phyloP scores from a whole-genome alignment of 495 filamentous ascomycete species.

The Penicillium canescens region DNA sequence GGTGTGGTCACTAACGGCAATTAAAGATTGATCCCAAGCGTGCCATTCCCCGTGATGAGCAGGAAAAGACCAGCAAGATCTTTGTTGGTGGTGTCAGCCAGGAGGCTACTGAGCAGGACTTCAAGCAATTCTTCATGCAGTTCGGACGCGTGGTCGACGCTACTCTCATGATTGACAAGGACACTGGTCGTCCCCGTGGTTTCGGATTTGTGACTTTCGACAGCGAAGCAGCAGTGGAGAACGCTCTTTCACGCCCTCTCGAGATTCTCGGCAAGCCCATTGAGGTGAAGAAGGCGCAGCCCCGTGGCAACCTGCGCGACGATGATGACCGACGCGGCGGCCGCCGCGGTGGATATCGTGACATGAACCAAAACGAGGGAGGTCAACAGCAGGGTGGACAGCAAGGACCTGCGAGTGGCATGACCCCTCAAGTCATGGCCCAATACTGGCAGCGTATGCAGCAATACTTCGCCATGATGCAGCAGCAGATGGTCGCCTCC shows the following conservation, averaged over 20 bases:
- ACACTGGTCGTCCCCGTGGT: constrained; percentile 90
- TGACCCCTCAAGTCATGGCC: constrained; percentile 96
- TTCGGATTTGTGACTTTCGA: constrained; percentile 99
- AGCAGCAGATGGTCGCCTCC: constrained; percentile 64
- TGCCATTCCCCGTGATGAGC: constrained; percentile 95
- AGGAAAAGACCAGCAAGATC: constrained; percentile 96
- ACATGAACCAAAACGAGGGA: constrained; percentile 45
- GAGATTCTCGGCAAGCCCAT: constrained; percentile 94
- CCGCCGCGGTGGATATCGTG: constrained; percentile 60
- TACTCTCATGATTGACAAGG: constrained; percentile 99
- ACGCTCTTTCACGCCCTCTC: constrained; percentile 76
- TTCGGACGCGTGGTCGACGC: constrained; percentile 96
- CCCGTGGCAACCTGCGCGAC: constrained; percentile 89
- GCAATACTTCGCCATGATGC: constrained; percentile 92
- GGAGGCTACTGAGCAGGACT: constrained; percentile 92
- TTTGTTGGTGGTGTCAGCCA: constrained; percentile 98
- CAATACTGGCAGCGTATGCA: constrained; percentile 98
- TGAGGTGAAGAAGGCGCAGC: constrained; percentile 97
- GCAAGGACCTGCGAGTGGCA: constrained; percentile 54
- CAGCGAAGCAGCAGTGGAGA: constrained; percentile 91
- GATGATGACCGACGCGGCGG: constrained; percentile 69
- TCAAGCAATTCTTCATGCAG: constrained; percentile 93
- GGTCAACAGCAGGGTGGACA: constrained; percentile 51
- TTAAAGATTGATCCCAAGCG: constrained; percentile 93
- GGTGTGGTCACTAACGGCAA: constrained; percentile 21